Evolutionary conservation across 441 rosid species (phyloP).

Genomic region (Croton setiger): DNA sequence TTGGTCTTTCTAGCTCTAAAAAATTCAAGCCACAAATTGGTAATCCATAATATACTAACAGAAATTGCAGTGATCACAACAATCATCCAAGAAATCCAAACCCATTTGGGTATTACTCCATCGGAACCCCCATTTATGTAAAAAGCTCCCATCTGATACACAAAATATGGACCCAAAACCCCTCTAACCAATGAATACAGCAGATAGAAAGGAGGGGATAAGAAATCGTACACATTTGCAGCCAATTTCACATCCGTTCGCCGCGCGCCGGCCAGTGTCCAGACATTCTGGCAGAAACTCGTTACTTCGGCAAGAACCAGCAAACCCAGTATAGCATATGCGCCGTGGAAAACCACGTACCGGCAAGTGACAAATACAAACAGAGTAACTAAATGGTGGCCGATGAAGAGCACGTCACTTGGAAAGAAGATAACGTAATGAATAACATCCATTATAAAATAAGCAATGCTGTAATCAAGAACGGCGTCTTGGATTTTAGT

Average conservation of each 20-base stretch:
- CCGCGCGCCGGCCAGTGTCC: constrained; percentile 66
- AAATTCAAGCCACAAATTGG: constrained; percentile 64
- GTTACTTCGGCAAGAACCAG: constrained; percentile 80
- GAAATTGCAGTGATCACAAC: constrained; percentile 57
- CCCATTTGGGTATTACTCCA: constrained; percentile 65
- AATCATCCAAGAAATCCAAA: constrained; percentile 81
- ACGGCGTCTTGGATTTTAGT: constrained; percentile 47
- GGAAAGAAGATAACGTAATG: constrained; percentile 72
- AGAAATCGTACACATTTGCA: constrained; percentile 36
- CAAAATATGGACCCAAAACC: constrained; percentile 55
- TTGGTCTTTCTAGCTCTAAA: constrained; percentile 38
- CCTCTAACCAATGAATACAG: constrained; percentile 68
- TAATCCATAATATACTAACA: constrained; percentile 75
- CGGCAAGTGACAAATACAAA: constrained; percentile 88
- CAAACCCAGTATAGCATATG: constrained; percentile 59
- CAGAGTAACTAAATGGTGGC: constrained; percentile 78
- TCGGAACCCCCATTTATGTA: constrained; percentile 56
- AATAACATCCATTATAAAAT: constrained; percentile 69
- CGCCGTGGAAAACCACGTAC: constrained; percentile 60
- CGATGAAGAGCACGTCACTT: constrained; percentile 70
- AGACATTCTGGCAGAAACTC: constrained; percentile 79
- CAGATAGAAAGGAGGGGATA: constrained; percentile 68
- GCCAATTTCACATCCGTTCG: constrained; percentile 47
- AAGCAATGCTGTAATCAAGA: constrained; percentile 80
- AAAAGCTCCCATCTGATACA: constrained; percentile 54